Base-by-base conservation (phyloP, 805 yeast genomes). In the Candida rishiriensis region DNA sequence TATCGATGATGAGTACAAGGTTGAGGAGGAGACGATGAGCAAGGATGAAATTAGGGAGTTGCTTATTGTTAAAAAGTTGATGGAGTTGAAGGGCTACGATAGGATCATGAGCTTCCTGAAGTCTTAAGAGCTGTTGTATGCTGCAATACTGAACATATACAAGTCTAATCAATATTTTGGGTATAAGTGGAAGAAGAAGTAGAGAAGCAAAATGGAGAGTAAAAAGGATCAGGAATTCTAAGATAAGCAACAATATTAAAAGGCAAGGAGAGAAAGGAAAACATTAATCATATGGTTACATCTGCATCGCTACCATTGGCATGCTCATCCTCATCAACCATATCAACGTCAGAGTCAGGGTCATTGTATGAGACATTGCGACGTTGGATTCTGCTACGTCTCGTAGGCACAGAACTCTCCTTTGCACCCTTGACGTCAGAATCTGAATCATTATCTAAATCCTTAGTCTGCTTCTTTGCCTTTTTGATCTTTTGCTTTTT, bases 61-160 rank as follows among this genome's bases (percentile, higher is more conserved):
- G 26, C 48, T 69, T 32, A 67, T 77, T 18, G 75, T 89, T 36
- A 82, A 79, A 55, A 67, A 70, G 53, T 64, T 90, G 41, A 73
- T 90, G 61, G 73, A 78, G 50, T 48, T 76, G 35, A 89, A 85
- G 61, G 96, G 96, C 1, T 75, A 76, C 52, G 87, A 80, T 4
- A 74, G 76, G 39, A 61, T 89, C 36, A 41, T 87, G 50, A 63
- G 75, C 36, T 84, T 88, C 59, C 69, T 88, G 44, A 66, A 66
- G 31, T 50, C 53, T 10, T 48, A 30, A 41, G 26, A 5, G 7
- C 26, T 5, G 26, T 7, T 21, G 7, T 21, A 21, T 21, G 4
- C 26, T 21, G 26, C 7, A 21, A 4, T 21, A n/a, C n/a, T n/a
- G n/a, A n/a, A n/a, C n/a, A 21, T 21, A 21, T 5, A 21, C 26